Percentiles rank a stretch among this genome's conserved stretches.
Conservation (phyloP, 192 early-diverging fungal genomes). For the Thamnidium elegans region DNA sequence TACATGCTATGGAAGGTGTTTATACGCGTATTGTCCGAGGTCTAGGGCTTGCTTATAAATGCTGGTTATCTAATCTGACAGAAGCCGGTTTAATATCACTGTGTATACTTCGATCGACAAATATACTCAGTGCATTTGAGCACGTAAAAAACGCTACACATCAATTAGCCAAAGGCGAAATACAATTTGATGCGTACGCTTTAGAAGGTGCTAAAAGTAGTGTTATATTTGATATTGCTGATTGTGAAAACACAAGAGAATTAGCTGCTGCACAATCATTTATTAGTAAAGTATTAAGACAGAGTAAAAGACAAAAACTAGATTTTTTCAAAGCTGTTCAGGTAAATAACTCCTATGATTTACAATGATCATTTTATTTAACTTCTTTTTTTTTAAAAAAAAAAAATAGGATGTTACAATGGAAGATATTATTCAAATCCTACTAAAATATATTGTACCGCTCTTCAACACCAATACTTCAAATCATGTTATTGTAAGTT, state of each 20-base stretch:
- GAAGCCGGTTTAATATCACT: constrained; percentile 48
- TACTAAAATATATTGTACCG: constrained; percentile 8
- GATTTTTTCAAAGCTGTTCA: constrained; percentile 19
- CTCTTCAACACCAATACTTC: constrained; percentile 6
- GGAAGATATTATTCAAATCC: not conserved
- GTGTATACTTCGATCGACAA: constrained; percentile 44
- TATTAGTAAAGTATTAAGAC: constrained; percentile 43
- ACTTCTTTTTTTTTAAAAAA: not conserved
- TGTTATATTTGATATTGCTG: constrained; percentile 50
- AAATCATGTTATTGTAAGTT: constrained; percentile 15
- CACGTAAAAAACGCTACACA: constrained; percentile 44
- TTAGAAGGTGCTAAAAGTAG: constrained; percentile 56
- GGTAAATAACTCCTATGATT: not conserved
- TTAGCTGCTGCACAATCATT: constrained; percentile 44
- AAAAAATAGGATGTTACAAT: constrained; percentile 14
- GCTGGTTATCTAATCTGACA: constrained; percentile 35
- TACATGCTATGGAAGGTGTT: constrained; percentile 54
- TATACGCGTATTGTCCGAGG: constrained; percentile 57
- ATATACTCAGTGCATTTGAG: constrained; percentile 47
- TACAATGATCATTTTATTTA: not conserved
- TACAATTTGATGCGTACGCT: constrained; percentile 40
- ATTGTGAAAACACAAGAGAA: constrained; percentile 34
- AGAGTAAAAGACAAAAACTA: constrained; percentile 29
- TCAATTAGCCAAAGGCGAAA: constrained; percentile 28
- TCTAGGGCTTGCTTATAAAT: constrained; percentile 51